These are phyloP conservation scores for Thozetella sp. DNA, from an alignment of 495 filamentous ascomycete genomes.

Conservation along the genomic window DNA sequence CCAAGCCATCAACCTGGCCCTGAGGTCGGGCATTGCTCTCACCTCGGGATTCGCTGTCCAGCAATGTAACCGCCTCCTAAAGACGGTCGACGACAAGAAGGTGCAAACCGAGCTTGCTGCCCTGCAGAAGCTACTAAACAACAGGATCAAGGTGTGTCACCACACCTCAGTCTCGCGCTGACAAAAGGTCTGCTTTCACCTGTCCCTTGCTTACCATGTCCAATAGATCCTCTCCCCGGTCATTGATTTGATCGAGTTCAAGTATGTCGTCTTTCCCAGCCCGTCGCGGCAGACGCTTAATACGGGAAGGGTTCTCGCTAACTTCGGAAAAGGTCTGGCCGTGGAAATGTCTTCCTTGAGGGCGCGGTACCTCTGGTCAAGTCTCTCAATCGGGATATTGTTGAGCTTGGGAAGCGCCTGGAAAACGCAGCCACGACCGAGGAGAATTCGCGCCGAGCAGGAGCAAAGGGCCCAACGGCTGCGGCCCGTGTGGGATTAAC, in stretches of 20 bases:
- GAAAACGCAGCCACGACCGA: conserved; percentile 69
- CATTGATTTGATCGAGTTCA: conserved; percentile 92
- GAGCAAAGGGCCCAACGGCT: conserved; percentile 41
- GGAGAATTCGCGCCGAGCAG: conserved; percentile 56
- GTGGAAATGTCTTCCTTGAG: conserved; percentile 94
- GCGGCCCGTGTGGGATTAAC: conserved; percentile 61
- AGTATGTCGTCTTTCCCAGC: conserved; percentile 44
- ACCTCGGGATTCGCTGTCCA: conserved; percentile 84
- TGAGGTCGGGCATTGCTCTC: conserved; percentile 85
- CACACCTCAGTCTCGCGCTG: conserved; percentile 1
- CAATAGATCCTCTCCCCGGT: conserved; percentile 83
- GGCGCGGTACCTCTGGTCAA: conserved; percentile 87
- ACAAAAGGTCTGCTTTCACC: not conserved
- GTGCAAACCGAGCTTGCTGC: conserved; percentile 65
- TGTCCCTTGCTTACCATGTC: not conserved
- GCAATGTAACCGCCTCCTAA: conserved; percentile 79
- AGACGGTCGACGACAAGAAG: conserved; percentile 66
- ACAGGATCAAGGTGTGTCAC: conserved; percentile 75
- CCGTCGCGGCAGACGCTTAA: not conserved
- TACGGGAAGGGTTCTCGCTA: not conserved
- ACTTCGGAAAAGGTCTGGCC: conserved; percentile 63
- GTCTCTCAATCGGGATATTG: conserved; percentile 84
- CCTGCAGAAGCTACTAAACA: conserved; percentile 75
- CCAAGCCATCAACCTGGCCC: conserved; percentile 91
- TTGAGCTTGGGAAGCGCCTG: conserved; percentile 77